A percentile compares a stretch with the other conserved stretches of the same genome.
Conservation (phyloP, 371 early-diverging fungal genomes). For the Rhizopus sp. region DNA sequence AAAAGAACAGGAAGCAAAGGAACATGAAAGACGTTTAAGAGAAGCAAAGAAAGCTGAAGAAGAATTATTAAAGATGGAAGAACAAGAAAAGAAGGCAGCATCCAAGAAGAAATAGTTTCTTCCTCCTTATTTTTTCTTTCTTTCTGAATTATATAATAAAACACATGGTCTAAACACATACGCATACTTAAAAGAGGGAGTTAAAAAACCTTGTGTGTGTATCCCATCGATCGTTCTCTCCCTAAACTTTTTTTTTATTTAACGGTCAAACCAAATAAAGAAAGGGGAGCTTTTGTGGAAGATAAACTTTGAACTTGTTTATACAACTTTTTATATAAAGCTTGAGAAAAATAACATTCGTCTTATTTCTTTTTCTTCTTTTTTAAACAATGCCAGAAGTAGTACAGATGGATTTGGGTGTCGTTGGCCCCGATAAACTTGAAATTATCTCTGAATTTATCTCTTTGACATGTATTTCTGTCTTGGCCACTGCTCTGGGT, state of each 20-base stretch:
- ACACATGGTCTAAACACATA: too few species aligned
- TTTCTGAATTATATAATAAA: neutral
- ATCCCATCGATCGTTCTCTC: neutral
- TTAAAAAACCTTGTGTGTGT: neutral
- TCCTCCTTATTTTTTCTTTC: neutral
- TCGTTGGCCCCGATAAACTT: conserved; percentile 33
- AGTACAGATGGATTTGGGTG: conserved; percentile 5
- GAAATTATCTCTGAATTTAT: conserved; percentile 42
- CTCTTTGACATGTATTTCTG: conserved; percentile 44
- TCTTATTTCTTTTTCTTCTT: conserved; percentile 1
- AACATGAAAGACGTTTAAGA: conserved; percentile 33
- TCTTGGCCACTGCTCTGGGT: conserved; percentile 39
- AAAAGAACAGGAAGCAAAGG: conserved; percentile 31
- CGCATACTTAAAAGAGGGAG: too few species aligned
- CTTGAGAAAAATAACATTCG: neutral
- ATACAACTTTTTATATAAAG: neutral
- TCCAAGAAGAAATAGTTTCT: conserved; percentile 1
- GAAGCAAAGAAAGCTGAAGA: conserved; percentile 39
- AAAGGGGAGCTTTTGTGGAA: conserved; percentile 2
- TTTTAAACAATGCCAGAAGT: conserved; percentile 3
- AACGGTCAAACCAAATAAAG: neutral
- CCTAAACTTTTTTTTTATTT: neutral
- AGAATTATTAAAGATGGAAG: conserved; percentile 29
- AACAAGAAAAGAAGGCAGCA: conserved; percentile 25
- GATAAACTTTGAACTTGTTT: neutral